These are phyloP conservation scores for Melanogaster broomeanus DNA, from an alignment of 768 basidiomycete species.

Conservation along the genomic window DNA sequence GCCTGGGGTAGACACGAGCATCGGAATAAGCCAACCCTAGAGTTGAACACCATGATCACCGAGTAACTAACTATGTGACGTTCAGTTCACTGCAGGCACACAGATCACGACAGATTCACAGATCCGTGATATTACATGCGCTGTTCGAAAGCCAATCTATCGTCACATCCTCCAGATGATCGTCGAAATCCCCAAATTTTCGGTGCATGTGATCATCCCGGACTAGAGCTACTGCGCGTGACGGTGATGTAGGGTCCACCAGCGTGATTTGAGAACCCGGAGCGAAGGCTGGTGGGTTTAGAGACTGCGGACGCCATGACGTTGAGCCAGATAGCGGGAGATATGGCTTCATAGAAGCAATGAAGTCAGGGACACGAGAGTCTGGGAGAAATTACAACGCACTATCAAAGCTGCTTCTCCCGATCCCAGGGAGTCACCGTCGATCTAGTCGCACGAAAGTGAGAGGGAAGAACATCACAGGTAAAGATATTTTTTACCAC, in stretches of 20 bases:
- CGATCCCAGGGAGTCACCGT: conserved; percentile 57
- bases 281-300: conserved; percentile 44
- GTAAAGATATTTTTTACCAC: conserved; percentile 49
- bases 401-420: conserved; percentile 60
- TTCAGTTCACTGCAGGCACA: too few species aligned
- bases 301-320: conserved; percentile 49
- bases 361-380: neutral
- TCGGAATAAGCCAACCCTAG: neutral
- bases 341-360: conserved; percentile 47
- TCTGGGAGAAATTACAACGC: conserved; percentile 25
- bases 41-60: neutral
- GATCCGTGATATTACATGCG: conserved; percentile 28
- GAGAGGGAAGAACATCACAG: conserved; percentile 5
- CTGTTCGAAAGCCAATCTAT: conserved; percentile 50
- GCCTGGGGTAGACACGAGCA: neutral
- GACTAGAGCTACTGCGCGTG: conserved; percentile 50
- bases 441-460: conserved; percentile 44
- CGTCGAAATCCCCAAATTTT: conserved; percentile 78
- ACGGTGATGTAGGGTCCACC: conserved; percentile 44
- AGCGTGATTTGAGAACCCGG: conserved; percentile 49
- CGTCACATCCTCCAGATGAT: conserved; percentile 74
- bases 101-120: conserved; percentile 7
- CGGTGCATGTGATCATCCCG: conserved; percentile 51
- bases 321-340: conserved; percentile 39
- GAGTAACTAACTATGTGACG: neutral